Evolutionary conservation across 1,139 yeast genomes (phyloP).

Genomic region (Pneumocystis wakefieldiae): DNA sequence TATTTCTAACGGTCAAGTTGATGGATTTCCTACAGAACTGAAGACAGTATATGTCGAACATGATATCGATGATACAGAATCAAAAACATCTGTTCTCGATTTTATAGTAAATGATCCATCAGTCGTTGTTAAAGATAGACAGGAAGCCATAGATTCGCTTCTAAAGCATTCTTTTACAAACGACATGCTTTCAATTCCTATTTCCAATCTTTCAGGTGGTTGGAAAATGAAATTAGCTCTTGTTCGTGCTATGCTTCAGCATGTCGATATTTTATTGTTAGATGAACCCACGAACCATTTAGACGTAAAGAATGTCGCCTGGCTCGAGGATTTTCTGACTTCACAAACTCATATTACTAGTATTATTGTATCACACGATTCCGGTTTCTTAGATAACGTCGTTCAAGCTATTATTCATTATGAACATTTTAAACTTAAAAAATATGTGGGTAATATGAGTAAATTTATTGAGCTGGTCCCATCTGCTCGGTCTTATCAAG

Average conservation of each 20-base stretch:
- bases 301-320: constrained; percentile 97
- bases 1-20: constrained; percentile 98
- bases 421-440: constrained; percentile 85
- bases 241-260: constrained; percentile 97
- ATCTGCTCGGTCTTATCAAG: constrained; percentile 90
- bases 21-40: constrained; percentile 98
- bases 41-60: constrained; percentile 99
- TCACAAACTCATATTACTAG: constrained; percentile 74
- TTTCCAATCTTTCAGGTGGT: constrained; percentile 97
- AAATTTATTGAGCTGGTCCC: constrained; percentile 86
- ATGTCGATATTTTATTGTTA: constrained; percentile 92
- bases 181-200: constrained; percentile 60
- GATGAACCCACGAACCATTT: constrained; percentile 99
- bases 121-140: constrained; percentile 43
- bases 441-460: constrained; percentile 89
- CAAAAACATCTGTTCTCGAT: constrained; percentile 83
- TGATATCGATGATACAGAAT: constrained; percentile 96
- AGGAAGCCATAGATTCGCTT: constrained; percentile 52
- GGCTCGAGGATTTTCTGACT: constrained; percentile 93
- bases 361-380: constrained; percentile 91
- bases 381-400: constrained; percentile 87
- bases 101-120: constrained; percentile 53
- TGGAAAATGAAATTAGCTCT: constrained; percentile 99
- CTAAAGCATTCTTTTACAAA: constrained; percentile 81
- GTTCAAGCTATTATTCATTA: constrained; percentile 95